Evolutionary conservation across 2,329 filamentous ascomycete species (phyloP).

Genomic region (Cladosporium sp.): DNA sequence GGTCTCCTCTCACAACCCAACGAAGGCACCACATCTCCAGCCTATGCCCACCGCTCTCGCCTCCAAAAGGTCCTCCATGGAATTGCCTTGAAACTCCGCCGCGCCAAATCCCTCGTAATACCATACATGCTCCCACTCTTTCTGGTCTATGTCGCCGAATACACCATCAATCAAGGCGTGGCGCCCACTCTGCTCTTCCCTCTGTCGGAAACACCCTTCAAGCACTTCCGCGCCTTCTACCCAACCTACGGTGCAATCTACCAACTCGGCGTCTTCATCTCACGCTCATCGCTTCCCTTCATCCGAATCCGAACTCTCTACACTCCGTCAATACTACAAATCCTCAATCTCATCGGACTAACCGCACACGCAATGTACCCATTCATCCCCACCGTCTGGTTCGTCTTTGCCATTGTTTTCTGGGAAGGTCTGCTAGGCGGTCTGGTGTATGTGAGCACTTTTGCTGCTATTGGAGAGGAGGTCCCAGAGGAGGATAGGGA

Average conservation of each 20-base stretch:
- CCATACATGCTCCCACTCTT: constrained; percentile 85
- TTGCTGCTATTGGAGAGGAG: constrained; percentile 85
- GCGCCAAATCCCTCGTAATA: constrained; percentile 66
- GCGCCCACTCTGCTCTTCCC: constrained; percentile 86
- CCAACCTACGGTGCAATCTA: constrained; percentile 93
- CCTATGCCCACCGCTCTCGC: constrained; percentile 13
- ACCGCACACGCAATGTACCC: constrained; percentile 66
- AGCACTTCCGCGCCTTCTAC: constrained; percentile 80
- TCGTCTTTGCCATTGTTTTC: constrained; percentile 81
- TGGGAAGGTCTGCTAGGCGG: constrained; percentile 94
- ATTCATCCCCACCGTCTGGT: constrained; percentile 78
- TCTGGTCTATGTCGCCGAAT: constrained; percentile 91
- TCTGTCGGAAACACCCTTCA: constrained; percentile 68
- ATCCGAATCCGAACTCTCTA: constrained; percentile 77
- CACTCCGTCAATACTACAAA: constrained; percentile 73
- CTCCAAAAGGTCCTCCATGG: constrained; percentile 12
- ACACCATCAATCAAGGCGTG: constrained; percentile 95
- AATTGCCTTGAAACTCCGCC: constrained; percentile 46
- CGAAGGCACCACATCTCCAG: constrained; percentile 28
- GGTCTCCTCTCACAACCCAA: constrained; percentile 29
- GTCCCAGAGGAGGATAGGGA: constrained; percentile 74
- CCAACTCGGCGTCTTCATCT: constrained; percentile 91
- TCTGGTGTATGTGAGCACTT: constrained; percentile 91
- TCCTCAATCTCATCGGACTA: constrained; percentile 70
- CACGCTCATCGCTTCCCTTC: constrained; percentile 85